phyloP scores from a whole-genome alignment of 352 stramenopile genomes.

The Phytophthora brassicae region DNA sequence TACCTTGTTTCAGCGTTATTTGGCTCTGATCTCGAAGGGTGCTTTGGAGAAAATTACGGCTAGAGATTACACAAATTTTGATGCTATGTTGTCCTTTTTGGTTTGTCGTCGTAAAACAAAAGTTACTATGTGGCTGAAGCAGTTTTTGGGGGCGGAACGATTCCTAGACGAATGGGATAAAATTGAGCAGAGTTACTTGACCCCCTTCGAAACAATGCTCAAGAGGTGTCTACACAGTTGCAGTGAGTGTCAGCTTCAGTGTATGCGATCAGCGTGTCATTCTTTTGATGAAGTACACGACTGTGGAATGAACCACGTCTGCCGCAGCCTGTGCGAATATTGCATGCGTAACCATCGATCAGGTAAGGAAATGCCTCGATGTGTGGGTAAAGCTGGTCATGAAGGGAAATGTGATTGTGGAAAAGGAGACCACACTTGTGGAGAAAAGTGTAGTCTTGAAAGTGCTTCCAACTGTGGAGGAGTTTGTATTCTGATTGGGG shows the following conservation, averaged over 20 bases:
- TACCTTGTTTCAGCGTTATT: slow-evolving; percentile 30
- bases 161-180: slow-evolving; percentile 41
- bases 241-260: slow-evolving; percentile 38
- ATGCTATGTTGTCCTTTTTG: slow-evolving; percentile 39
- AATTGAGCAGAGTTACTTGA: slow-evolving; percentile 26
- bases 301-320: slow-evolving; percentile 46
- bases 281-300: slow-evolving; percentile 34
- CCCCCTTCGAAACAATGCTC: slow-evolving; percentile 30
- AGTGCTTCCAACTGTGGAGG: slow-evolving; percentile 37
- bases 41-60: slow-evolving; percentile 24
- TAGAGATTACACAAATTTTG: slow-evolving; percentile 34
- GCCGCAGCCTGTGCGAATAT: slow-evolving; percentile 36
- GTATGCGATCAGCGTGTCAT: slow-evolving; percentile 38
- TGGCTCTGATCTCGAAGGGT: slow-evolving; percentile 23
- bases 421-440: slow-evolving; percentile 43
- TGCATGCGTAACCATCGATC: slow-evolving; percentile 23
- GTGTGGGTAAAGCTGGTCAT: slow-evolving; percentile 34
- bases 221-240: slow-evolving; percentile 39
- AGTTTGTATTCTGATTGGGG: slow-evolving; percentile 28
- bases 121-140: slow-evolving; percentile 35
- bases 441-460: slow-evolving; percentile 22
- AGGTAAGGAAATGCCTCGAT: slow-evolving; percentile 28
- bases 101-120: slow-evolving; percentile 40
- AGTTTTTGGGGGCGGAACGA: slow-evolving; percentile 27
- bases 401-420: slow-evolving; percentile 43